Conservation (phyloP, 805 yeast species). For the Wickerhamomyces chambardii region DNA sequence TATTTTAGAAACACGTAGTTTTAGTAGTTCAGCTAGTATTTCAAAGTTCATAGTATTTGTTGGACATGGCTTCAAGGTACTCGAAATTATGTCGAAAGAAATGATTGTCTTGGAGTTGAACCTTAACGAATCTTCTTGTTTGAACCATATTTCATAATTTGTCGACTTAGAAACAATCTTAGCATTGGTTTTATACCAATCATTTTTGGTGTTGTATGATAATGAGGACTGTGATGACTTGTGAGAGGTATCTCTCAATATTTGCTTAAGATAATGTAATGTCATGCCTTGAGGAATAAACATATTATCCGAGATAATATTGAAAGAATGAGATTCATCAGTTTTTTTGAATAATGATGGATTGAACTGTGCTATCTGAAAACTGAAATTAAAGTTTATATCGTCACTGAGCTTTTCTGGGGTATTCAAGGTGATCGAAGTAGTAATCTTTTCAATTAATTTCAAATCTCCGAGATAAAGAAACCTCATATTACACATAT, state of each 20-base stretch:
- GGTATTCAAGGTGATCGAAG: not conserved
- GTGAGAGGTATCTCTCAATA: slow-evolving; percentile 15
- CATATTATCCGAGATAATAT: slow-evolving; percentile 15
- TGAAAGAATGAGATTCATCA: too few species aligned
- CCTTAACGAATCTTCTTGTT: slow-evolving; percentile 22
- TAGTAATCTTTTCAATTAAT: not conserved
- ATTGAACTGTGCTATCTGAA: slow-evolving; percentile 9
- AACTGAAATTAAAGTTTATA: slow-evolving; percentile 34
- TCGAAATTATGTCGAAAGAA: slow-evolving; percentile 35
- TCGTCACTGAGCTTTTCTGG: slow-evolving; percentile 18
- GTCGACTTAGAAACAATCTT: slow-evolving; percentile 23
- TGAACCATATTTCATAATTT: slow-evolving; percentile 43
- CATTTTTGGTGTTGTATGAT: slow-evolving; percentile 22
- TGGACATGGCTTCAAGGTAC: slow-evolving; percentile 23
- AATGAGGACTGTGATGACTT: slow-evolving; percentile 21
- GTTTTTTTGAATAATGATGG: too few species aligned
- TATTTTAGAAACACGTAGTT: slow-evolving; percentile 24
- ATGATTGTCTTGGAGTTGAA: slow-evolving; percentile 25
- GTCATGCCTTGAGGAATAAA: slow-evolving; percentile 26
- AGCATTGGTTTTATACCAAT: slow-evolving; percentile 22
- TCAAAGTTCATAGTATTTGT: slow-evolving; percentile 39
- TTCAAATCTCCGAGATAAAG: slow-evolving; percentile 22
- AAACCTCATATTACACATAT: slow-evolving; percentile 22
- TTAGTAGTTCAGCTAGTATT: slow-evolving; percentile 39
- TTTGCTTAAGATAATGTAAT: slow-evolving; percentile 16